phyloP scores from a whole-genome alignment of 352 stramenopile species.

The Globisporangium nodosum region DNA sequence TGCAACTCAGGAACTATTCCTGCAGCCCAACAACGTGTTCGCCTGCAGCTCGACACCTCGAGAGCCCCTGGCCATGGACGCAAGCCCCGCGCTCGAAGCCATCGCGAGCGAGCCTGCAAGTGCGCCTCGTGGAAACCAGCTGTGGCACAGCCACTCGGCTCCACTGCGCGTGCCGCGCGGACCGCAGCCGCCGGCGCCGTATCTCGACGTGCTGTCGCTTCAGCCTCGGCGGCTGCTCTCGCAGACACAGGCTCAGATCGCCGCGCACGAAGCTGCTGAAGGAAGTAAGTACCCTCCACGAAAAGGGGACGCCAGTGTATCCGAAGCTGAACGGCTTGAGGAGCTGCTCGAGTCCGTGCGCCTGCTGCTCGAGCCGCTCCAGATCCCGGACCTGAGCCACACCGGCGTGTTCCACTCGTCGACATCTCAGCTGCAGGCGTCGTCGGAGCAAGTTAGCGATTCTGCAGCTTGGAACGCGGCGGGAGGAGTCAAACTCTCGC shows the following conservation, averaged over 20 bases:
- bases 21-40: no score
- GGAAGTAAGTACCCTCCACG: conserved; percentile 1
- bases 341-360: conserved; percentile 32
- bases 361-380: conserved; percentile 55
- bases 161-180: neutral
- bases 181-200: conserved; percentile 24
- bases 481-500: conserved; percentile 14
- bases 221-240: conserved; percentile 52
- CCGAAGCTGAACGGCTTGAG: conserved; percentile 20
- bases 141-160: neutral
- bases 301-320: neutral
- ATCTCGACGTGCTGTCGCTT: conserved; percentile 59
- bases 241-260: conserved; percentile 26
- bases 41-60: no score
- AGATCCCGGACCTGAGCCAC: conserved; percentile 53
- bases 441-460: neutral
- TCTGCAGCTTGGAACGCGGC: neutral
- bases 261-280: conserved; percentile 8
- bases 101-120: no score
- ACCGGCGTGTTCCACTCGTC: conserved; percentile 33
- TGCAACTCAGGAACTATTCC: no score
- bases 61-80: no score
- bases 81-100: no score
- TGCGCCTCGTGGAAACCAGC: neutral
- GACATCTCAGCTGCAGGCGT: conserved; percentile 11